phyloP scores from a whole-genome alignment of 106 monocot species.

The Agapanthus africanus region DNA sequence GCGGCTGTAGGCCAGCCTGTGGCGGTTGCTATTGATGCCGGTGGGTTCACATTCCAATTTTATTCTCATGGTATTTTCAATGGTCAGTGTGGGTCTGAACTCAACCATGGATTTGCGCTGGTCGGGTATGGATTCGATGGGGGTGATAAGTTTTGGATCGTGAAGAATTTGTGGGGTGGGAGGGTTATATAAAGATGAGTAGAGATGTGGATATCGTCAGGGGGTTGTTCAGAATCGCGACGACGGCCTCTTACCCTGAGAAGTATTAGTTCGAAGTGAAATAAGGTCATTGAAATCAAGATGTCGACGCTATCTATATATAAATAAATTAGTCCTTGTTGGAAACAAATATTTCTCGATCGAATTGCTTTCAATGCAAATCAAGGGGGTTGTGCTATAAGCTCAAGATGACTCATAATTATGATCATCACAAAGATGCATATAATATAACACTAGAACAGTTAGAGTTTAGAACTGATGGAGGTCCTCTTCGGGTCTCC shows the following conservation, averaged over 20 bases:
- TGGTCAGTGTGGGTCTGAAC: conserved; percentile 25
- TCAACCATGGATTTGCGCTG: conserved; percentile 37
- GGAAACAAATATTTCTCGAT: too few species aligned
- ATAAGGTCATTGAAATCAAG: not conserved
- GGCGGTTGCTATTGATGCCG: conserved; percentile 32
- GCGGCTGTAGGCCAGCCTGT: conserved; percentile 40
- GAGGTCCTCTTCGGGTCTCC: too few species aligned
- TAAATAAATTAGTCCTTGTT: too few species aligned
- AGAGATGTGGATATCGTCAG: conserved; percentile 5
- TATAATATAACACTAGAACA: too few species aligned
- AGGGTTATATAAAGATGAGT: conserved; percentile 40
- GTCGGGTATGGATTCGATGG: conserved; percentile 33
- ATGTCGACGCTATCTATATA: too few species aligned
- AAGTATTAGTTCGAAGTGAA: not conserved
- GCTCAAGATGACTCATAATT: too few species aligned
- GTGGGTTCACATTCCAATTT: conserved; percentile 36
- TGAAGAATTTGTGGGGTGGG: conserved; percentile 60
- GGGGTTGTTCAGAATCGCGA: conserved; percentile 47
- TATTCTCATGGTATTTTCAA: conserved; percentile 26
- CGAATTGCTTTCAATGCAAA: too few species aligned
- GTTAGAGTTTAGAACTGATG: too few species aligned
- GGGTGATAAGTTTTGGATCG: conserved; percentile 40
- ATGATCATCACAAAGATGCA: too few species aligned
- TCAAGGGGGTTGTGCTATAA: too few species aligned
- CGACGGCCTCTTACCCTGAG: conserved; percentile 31